Evolutionary conservation across 768 basidiomycete genomes (phyloP), one percentile per base, ranked within the genome.

Genomic region (Boletus sensibilis): DNA sequence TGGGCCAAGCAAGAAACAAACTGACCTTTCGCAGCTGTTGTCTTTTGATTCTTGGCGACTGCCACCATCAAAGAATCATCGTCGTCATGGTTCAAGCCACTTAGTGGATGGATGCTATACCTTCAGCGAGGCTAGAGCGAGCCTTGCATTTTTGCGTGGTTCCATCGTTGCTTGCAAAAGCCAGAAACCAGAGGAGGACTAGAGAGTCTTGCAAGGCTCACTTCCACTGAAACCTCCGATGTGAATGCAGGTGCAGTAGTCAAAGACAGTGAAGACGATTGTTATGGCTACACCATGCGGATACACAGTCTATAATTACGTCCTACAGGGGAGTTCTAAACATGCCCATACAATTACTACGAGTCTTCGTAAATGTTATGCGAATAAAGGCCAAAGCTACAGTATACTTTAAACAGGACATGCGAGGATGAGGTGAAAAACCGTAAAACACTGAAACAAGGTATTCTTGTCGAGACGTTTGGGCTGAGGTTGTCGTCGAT

Each of bases 11-110:
- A 43, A 34, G 10, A 31, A 55, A 40, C 8, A 37, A 37, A 40
- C 52, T 44, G 39, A 80, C 84, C 71, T 81, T 84, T 69, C 84
- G 78, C 53, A 86, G 56, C 58, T 81, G 64, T 59, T 76, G 77
- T 57, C 84, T 78, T 64, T 77, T 81, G 44, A 85, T 77, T 61
- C 66, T 75, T 21, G 79, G 73, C 29, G 76, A 64, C 78, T 76
- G 55, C 59, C 42, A 40, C 33, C 47, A 52, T 51, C 35, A 29
- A 46, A 37, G 31, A 1, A 39, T 49, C 27, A 5, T 45, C 27
- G 33, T 56, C 38, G 35, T 52, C 49, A 55, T 31, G n/a, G 18
- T 33, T 45, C 23, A n/a, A 40, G 29, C n/a, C n/a, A 43, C 12
- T 33, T 14, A 38, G 20, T 34, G 12, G 10, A 33, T 31, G 48